Conservation (phyloP, 2,329 filamentous ascomycete species). For the Penicillium sp. region DNA sequence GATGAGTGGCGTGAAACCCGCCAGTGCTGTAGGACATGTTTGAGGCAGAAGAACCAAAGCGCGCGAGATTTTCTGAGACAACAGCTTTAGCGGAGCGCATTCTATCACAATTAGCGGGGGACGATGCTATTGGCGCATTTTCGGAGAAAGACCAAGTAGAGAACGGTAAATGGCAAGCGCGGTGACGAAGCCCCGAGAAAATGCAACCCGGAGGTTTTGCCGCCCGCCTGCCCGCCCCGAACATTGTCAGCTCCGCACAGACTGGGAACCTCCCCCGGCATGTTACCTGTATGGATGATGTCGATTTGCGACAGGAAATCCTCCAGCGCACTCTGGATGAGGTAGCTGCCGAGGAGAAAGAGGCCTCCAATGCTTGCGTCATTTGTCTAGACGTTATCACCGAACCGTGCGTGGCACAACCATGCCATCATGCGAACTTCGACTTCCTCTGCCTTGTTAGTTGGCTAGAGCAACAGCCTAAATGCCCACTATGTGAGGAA, state of each 20-base stretch:
- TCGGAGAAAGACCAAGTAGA: not conserved
- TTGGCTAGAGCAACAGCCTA: conserved; percentile 70
- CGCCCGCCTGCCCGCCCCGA: conserved; percentile 11
- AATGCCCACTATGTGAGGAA: conserved; percentile 74
- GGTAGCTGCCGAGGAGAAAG: conserved; percentile 36
- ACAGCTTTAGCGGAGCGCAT: conserved; percentile 39
- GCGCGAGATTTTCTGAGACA: conserved; percentile 30
- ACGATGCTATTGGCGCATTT: not conserved
- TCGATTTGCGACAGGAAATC: conserved; percentile 42
- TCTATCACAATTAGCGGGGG: not conserved
- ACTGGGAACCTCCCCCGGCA: conserved; percentile 26
- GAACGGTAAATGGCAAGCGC: conserved; percentile 1
- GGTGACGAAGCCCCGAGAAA: conserved; percentile 1
- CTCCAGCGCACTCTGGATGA: conserved; percentile 46
- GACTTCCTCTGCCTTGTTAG: conserved; percentile 79
- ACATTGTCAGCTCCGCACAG: conserved; percentile 4
- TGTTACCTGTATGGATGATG: conserved; percentile 29
- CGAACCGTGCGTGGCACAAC: conserved; percentile 66
- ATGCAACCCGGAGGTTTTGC: conserved; percentile 13
- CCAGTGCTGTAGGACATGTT: conserved; percentile 25
- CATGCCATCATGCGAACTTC: conserved; percentile 76
- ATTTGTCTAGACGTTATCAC: conserved; percentile 78
- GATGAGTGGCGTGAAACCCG: not conserved
- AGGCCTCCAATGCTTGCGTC: conserved; percentile 61
- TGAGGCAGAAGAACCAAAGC: conserved; percentile 13